A percentile compares a stretch with the other conserved stretches of the same genome.
Evolutionary conservation across 1,284 basidiomycete genomes (phyloP).

Genomic region (Schizophyllum amplum): DNA sequence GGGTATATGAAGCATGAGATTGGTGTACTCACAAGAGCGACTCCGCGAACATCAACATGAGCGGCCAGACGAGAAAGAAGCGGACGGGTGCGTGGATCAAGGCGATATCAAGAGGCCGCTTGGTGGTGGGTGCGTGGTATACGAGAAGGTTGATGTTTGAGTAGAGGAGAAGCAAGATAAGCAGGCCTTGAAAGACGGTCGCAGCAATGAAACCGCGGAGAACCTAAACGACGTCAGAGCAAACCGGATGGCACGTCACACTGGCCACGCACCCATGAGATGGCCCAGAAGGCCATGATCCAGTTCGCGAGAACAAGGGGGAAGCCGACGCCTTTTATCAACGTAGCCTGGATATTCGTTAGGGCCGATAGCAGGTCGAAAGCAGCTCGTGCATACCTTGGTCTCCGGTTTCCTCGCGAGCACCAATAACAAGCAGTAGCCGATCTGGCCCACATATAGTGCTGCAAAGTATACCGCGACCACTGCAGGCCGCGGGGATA

Average conservation of each 20-base stretch:
- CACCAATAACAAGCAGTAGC: constrained; percentile 74
- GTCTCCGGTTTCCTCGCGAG: constrained; percentile 69
- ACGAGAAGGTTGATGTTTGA: constrained; percentile 59
- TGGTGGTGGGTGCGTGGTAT: constrained; percentile 50
- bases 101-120: constrained; percentile 52
- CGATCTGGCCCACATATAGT: constrained; percentile 60
- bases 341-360: constrained; percentile 42
- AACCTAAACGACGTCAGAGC: constrained; percentile 27
- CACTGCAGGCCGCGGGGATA: constrained; percentile 61
- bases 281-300: constrained; percentile 77
- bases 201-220: constrained; percentile 54
- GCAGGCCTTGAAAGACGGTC: constrained; percentile 53
- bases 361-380: not conserved
- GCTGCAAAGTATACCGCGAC: constrained; percentile 60
- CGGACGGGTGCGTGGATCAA: constrained; percentile 70
- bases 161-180: constrained; percentile 54
- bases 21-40: constrained; percentile 39
- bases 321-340: constrained; percentile 72
- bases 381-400: constrained; percentile 57
- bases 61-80: constrained; percentile 61
- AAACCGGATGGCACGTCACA: not conserved
- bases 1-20: not conserved
- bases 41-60: constrained; percentile 31
- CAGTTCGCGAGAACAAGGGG: constrained; percentile 77
- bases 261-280: constrained; percentile 56